Conservation (phyloP, 352 stramenopile species). For the Pythium biforme region DNA sequence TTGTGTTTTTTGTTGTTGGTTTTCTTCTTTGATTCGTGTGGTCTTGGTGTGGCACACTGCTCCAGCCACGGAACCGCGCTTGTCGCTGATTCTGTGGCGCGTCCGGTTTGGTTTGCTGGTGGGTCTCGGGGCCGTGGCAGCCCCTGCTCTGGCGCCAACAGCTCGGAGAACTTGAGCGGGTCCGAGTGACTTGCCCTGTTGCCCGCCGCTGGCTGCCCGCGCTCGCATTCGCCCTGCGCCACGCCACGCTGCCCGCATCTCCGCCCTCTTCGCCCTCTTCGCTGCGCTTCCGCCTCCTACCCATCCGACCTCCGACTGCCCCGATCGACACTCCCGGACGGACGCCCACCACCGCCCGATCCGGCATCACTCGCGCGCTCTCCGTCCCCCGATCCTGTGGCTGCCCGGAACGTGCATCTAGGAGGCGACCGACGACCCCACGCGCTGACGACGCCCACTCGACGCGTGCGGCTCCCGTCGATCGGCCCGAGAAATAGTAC, state of each 20-base stretch:
- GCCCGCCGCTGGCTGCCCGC: constrained; percentile 12
- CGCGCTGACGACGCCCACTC: too few relatives aligned
- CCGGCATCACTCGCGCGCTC: too few relatives aligned
- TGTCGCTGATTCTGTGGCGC: constrained; percentile 22
- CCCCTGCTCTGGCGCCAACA: constrained; percentile 28
- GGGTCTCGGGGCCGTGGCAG: constrained; percentile 16
- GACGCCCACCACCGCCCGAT: too few relatives aligned
- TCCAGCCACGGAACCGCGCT: constrained; percentile 13
- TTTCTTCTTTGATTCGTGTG: constrained; percentile 26
- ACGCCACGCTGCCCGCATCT: constrained; percentile 7
- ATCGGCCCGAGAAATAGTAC: neutral
- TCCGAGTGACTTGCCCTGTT: constrained; percentile 2
- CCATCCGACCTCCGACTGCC: neutral
- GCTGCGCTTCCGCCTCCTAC: neutral
- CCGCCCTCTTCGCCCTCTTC: neutral
- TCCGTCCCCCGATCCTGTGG: too few relatives aligned
- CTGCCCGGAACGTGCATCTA: too few relatives aligned
- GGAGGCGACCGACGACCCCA: neutral
- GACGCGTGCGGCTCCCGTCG: too few relatives aligned
- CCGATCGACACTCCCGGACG: too few relatives aligned
- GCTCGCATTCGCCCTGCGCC: constrained; percentile 17
- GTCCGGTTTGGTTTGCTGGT: neutral
- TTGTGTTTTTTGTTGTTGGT: constrained; percentile 10
- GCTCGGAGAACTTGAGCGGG: constrained; percentile 21
- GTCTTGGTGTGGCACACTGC: constrained; percentile 18